Base-by-base conservation (phyloP, 2,329 filamentous ascomycete genomes). In the Allantophomopsis lycopodina region DNA sequence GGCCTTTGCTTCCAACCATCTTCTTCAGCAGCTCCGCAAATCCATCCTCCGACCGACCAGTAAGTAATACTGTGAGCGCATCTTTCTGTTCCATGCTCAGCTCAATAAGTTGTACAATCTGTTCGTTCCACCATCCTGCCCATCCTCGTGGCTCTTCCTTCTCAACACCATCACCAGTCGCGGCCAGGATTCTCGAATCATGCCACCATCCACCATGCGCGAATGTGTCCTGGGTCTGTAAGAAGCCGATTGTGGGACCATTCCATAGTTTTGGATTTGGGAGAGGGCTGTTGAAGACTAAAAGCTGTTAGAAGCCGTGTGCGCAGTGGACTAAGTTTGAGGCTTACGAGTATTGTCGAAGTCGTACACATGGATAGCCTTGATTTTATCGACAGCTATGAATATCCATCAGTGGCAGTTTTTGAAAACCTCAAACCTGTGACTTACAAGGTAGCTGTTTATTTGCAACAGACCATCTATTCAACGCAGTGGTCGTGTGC, bases 41-140 rank as follows among this genome's bases (percentile, higher is more conserved):
- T 40, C 72, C 76, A 10, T 67, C 65, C 60, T 95, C 87, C 28
- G 77, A 76, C 32, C 91, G 76, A 18, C 91, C 91, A 1, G 91
- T 98, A 46, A 98, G 68, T 10, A 96, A 72, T 34, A 98, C 79
- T 38, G 76, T 85, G 31, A 96, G 64, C 1, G 83, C 83, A 55
- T 93, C 86, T 46, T 85, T 82, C 55, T 95, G 85, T 54, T 82
- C 64, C 66, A 83, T 83, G 56, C 81, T 88, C 41, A 95, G 65
- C 52, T 73, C 69, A 32, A 93, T 86, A 21, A 96, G 72, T 50
- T 87, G 74, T 40, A 76, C 79, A 43, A 98, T 79, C 50, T 82
- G 77, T 55, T 96, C 89, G 54, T 96, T 96, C 91, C 91, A 98
- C 83, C 85, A 95, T 30, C 87, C 87, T 42, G 83, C 66, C 89